Conservation (phyloP, 345 rosid species). For the Dovyalis caffra region DNA sequence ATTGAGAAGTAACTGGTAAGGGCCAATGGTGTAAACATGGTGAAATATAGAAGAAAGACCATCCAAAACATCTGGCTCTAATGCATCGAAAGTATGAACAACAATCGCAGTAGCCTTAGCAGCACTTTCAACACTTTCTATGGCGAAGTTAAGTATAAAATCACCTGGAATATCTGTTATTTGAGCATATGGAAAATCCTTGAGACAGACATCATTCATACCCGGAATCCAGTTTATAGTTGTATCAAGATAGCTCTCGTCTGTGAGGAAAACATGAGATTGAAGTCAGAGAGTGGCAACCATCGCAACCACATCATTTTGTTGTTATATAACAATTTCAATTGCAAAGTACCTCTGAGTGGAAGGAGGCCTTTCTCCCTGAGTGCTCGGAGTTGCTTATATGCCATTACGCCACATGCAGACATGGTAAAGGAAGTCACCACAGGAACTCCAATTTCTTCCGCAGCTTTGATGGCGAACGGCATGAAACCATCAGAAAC, state of each 20-base stretch:
- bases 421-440: conserved; percentile 1
- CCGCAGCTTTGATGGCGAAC: conserved; percentile 4
- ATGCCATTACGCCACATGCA: conserved; percentile 16
- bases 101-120: conserved; percentile 1
- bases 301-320: too few species aligned
- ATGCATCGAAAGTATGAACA: conserved; percentile 5
- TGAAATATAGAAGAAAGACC: conserved; percentile 4
- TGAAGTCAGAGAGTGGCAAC: not conserved
- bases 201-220: not conserved
- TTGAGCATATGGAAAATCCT: not conserved
- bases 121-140: not conserved
- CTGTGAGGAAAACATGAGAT: not conserved
- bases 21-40: not conserved
- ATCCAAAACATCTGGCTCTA: conserved; percentile 3
- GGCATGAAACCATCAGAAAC: conserved; percentile 16
- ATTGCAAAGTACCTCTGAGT: not conserved
- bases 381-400: not conserved
- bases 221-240: conserved; percentile 2
- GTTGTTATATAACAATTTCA: too few species aligned
- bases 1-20: not conserved
- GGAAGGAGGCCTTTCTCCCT: conserved; percentile 9
- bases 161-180: not conserved
- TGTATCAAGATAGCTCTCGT: not conserved
- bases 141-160: not conserved
- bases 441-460: conserved; percentile 12